Evolutionary conservation across 139 green algal genomes (phyloP).

Genomic region (Gonium pectorale): DNA sequence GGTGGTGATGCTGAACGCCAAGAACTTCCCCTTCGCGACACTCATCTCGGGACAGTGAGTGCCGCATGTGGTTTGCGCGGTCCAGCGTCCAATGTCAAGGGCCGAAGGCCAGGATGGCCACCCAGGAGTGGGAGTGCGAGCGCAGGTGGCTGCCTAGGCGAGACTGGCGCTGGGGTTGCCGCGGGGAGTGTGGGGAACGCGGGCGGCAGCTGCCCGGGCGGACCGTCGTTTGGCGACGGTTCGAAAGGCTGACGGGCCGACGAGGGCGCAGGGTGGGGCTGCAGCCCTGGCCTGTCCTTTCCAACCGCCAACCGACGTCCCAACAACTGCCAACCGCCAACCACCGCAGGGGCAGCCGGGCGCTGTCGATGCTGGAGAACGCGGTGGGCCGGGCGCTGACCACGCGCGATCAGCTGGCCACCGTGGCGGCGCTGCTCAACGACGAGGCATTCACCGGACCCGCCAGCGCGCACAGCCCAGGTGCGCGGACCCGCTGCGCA

Average conservation of each 20-base stretch:
- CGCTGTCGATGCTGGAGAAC: slow-evolving; percentile 3
- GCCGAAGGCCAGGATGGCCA: not conserved
- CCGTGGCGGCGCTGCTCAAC: not conserved
- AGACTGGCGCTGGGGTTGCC: too few relatives aligned
- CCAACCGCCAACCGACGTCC: not conserved
- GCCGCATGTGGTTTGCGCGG: not conserved
- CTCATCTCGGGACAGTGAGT: not conserved
- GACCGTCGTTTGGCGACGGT: not conserved
- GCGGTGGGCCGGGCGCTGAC: slow-evolving; percentile 10
- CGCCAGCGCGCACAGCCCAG: not conserved
- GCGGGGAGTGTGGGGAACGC: not conserved
- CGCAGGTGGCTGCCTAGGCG: too few relatives aligned
- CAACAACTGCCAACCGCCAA: not conserved
- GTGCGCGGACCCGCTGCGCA: not conserved
- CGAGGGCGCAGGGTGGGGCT: not conserved
- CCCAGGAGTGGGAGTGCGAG: too few relatives aligned
- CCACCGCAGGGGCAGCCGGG: not conserved
- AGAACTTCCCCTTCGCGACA: not conserved
- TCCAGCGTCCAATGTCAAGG: not conserved
- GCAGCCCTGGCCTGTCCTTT: not conserved
- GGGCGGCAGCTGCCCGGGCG: not conserved
- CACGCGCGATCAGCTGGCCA: not conserved
- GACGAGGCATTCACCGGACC: not conserved
- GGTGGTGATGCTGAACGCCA: not conserved
- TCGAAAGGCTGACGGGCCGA: not conserved